phyloP scores from a whole-genome alignment of 2,329 filamentous ascomycete species.

The Didymella sp. region DNA sequence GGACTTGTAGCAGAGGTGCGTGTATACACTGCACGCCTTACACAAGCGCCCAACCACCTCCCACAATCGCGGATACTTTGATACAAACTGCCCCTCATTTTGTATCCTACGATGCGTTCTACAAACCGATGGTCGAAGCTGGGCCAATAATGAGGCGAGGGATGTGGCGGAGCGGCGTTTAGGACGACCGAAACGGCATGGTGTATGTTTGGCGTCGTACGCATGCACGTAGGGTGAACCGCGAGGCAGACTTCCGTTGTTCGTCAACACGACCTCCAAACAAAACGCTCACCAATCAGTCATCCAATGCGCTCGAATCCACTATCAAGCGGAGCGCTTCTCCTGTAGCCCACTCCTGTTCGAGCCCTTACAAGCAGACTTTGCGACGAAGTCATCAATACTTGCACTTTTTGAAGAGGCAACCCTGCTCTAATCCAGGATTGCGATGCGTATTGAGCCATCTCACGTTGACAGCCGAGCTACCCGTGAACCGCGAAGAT shows the following conservation, averaged over 20 bases:
- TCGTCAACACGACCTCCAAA: neutral
- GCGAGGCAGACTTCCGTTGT: constrained; percentile 15
- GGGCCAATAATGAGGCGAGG: constrained; percentile 4
- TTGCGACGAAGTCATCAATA: neutral
- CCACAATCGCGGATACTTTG: constrained; percentile 4
- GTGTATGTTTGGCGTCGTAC: constrained; percentile 4
- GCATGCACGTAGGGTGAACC: constrained; percentile 5
- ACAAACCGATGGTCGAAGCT: neutral
- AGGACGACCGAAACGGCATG: neutral
- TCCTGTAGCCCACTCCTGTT: neutral
- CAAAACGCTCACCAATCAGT: neutral
- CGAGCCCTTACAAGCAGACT: neutral
- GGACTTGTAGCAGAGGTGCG: neutral
- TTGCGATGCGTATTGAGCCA: neutral
- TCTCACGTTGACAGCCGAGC: neutral
- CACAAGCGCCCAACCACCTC: constrained; percentile 5
- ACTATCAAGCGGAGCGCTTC: neutral
- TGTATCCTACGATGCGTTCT: neutral
- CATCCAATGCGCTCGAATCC: neutral
- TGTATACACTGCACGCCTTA: constrained; percentile 8
- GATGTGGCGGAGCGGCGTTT: neutral
- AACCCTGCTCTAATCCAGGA: neutral
- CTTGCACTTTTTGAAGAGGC: neutral
- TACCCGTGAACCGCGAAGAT: neutral
- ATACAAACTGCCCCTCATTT: constrained; percentile 8